Evolutionary conservation across 1,284 basidiomycete species (phyloP).

Genomic region (Sanghuangporus weigelae): DNA sequence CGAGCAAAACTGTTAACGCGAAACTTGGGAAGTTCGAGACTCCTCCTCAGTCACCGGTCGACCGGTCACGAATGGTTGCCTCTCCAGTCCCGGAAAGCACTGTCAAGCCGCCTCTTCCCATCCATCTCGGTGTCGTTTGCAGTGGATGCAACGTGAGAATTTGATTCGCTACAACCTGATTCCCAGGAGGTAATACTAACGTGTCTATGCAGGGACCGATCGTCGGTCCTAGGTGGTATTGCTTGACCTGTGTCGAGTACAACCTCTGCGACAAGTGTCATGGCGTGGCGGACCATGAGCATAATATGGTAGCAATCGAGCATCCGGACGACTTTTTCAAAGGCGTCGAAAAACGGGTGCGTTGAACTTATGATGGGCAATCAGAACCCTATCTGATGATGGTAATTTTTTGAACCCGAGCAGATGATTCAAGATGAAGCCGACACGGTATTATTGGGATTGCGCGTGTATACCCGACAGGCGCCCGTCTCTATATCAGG

Average conservation of each 20-base stretch:
- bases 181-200: not conserved
- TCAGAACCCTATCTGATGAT: not conserved
- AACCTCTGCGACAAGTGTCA: slow-evolving; percentile 22
- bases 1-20: not conserved
- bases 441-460: slow-evolving; percentile 19
- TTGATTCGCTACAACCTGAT: not conserved
- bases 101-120: not conserved
- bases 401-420: not conserved
- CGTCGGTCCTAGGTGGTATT: slow-evolving; percentile 18
- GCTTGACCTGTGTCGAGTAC: slow-evolving; percentile 17
- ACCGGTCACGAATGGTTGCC: not conserved
- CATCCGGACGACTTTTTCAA: slow-evolving; percentile 17
- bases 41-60: not conserved
- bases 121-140: slow-evolving; percentile 6
- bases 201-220: not conserved
- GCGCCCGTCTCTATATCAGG: slow-evolving; percentile 20
- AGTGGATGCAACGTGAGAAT: slow-evolving; percentile 10
- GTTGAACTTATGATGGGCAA: slow-evolving; percentile 9
- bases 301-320: slow-evolving; percentile 19
- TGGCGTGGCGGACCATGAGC: slow-evolving; percentile 17
- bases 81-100: not conserved
- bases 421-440: slow-evolving; percentile 16
- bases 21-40: not conserved
- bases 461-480: slow-evolving; percentile 20
- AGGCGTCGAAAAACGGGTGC: slow-evolving; percentile 5